These are phyloP conservation scores for Spinellus fusiger DNA, from an alignment of 192 early-diverging fungal genomes.

Conservation along the genomic window DNA sequence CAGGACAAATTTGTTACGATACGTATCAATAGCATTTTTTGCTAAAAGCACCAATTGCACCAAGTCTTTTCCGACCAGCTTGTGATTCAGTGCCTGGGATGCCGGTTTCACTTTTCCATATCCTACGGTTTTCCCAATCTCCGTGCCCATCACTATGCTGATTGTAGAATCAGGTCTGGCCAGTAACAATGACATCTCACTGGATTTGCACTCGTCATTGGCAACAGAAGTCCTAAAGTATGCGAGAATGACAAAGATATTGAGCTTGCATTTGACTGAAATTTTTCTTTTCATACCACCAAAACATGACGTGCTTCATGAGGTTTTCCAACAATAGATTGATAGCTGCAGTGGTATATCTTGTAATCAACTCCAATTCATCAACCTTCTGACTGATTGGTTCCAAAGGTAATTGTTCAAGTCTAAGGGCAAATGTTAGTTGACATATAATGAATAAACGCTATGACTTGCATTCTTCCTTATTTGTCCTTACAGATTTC, in stretches of 20 bases:
- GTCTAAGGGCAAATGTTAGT: slow-evolving; percentile 15
- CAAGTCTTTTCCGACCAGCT: slow-evolving; percentile 16
- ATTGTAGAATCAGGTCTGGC: slow-evolving; percentile 14
- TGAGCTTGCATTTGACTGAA: slow-evolving; percentile 13
- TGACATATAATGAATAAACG: slow-evolving; percentile 14
- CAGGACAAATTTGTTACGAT: slow-evolving; percentile 15
- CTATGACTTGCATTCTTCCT: slow-evolving; percentile 12
- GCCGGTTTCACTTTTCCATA: slow-evolving; percentile 16
- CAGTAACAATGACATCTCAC: slow-evolving; percentile 14
- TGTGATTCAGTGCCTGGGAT: slow-evolving; percentile 9
- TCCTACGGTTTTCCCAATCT: slow-evolving; percentile 10
- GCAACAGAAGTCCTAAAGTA: slow-evolving; percentile 18
- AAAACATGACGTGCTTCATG: slow-evolving; percentile 12
- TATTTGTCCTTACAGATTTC: slow-evolving; percentile 13
- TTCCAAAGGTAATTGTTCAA: slow-evolving; percentile 15
- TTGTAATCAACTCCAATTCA: slow-evolving; percentile 13
- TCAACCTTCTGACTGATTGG: slow-evolving; percentile 17
- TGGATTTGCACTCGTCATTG: slow-evolving; percentile 12
- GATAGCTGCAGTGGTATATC: slow-evolving; percentile 11
- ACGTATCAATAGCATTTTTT: slow-evolving; percentile 14
- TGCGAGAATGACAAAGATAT: slow-evolving; percentile 15
- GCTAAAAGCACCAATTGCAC: slow-evolving; percentile 12
- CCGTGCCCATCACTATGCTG: slow-evolving; percentile 12
- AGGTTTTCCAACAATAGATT: slow-evolving; percentile 14
- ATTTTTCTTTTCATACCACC: slow-evolving; percentile 17